Conservation (phyloP, 257 asterid species). For the Solanum clarkiae region DNA sequence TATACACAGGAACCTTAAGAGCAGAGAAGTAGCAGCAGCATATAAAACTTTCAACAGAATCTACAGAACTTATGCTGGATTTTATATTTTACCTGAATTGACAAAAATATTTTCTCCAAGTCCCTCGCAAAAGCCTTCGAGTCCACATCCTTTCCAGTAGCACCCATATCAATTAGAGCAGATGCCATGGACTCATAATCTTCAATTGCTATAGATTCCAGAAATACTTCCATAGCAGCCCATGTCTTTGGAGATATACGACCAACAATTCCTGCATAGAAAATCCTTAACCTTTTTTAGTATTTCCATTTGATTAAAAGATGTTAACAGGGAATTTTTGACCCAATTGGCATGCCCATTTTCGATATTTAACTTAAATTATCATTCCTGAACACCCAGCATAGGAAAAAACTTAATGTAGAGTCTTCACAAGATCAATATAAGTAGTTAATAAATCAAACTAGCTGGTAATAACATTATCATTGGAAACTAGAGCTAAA, state of each 20-base stretch:
- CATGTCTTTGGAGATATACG: conserved; percentile 94
- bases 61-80: background rate
- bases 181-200: conserved; percentile 87
- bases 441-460: background rate
- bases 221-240: conserved; percentile 90
- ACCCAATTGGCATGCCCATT: background rate
- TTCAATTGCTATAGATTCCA: conserved; percentile 63
- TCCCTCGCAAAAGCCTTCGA: conserved; percentile 75
- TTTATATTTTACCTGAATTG: conserved; percentile 54
- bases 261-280: conserved; percentile 80
- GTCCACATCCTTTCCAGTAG: conserved; percentile 67
- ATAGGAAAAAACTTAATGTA: background rate
- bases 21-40: background rate
- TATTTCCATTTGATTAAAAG: background rate
- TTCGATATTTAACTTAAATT: background rate
- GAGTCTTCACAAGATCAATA: background rate
- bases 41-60: background rate
- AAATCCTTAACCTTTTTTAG: background rate
- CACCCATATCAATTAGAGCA: conserved; percentile 93
- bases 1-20: background rate
- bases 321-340: background rate
- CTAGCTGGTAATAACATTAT: background rate
- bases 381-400: background rate
- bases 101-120: conserved; percentile 70
- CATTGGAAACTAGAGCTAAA: background rate